Evolutionary conservation across 495 filamentous ascomycete genomes (phyloP), one percentile per base, ranked within the genome.

Genomic region (Hamigera avellanea): DNA sequence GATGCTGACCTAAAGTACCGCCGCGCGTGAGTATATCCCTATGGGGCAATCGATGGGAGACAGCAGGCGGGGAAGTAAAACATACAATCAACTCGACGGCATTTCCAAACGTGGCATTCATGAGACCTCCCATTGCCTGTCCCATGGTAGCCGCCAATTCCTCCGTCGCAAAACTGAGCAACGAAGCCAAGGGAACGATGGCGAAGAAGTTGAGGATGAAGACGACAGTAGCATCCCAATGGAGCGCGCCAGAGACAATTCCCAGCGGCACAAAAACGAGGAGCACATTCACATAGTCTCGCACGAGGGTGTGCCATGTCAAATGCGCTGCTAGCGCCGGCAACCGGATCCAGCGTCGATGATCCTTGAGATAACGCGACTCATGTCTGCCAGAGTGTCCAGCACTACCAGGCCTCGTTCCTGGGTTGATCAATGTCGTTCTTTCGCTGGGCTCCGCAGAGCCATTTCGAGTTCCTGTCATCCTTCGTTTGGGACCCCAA

Each of bases 41-140:
- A 30, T 30, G 27, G 5, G 27, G 12, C 27, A n/a, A n/a, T n/a
- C n/a, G n/a, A 19, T 17, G 14, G 9, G 17, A 16, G 17, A 33
- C 15, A 42, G 21, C 9, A 32, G n/a, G n/a, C n/a, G n/a, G n/a
- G n/a, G n/a, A n/a, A n/a, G n/a, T n/a, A n/a, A 35, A 19, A 26
- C 82, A 50, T 67, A 94, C 91, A 66, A 98, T 98, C 48, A 96
- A 61, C 50, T 98, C 91, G n/a, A 95, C 89, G 0, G 91, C 91
- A 69, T 98, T 98, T 27, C 91, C 91, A 63, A 94, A 95, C 6
- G 85, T 93, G 17, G 91, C 91, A 67, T 98, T 98, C 53, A 95
- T 72, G 46, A 98, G 61, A 1, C 91, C 91, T 27, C 91, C 91
- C 23, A 96, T 54, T 0, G 91, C 89, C 57, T 95, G 81, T 13